A percentile compares a stretch with the other conserved stretches of the same genome.
phyloP scores from a whole-genome alignment of 768 basidiomycete genomes.

The Mycena rebaudengoi region DNA sequence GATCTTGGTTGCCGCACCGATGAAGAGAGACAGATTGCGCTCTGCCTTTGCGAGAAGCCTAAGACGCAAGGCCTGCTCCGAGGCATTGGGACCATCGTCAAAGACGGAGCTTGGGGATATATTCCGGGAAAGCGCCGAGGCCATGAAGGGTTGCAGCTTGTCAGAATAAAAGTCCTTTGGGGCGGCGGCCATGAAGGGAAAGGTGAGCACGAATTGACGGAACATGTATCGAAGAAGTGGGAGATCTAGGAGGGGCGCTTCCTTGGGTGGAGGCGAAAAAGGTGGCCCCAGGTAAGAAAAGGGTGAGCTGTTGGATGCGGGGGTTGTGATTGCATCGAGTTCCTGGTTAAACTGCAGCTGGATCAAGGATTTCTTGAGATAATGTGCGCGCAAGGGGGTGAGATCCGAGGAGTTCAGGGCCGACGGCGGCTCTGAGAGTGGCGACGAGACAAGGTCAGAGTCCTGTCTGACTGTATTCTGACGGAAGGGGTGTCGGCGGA shows the following conservation, averaged over 20 bases:
- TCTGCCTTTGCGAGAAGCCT: constrained; percentile 83
- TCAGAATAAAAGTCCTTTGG: constrained; percentile 92
- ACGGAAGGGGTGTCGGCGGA: neutral
- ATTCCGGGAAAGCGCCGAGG: constrained; percentile 82
- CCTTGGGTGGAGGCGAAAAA: constrained; percentile 76
- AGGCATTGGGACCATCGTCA: constrained; percentile 60
- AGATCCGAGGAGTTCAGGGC: constrained; percentile 46
- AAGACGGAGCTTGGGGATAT: constrained; percentile 68
- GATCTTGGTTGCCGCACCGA: constrained; percentile 85
- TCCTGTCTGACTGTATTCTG: neutral
- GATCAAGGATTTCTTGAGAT: constrained; percentile 96
- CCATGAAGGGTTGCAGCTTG: constrained; percentile 95
- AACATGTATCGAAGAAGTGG: constrained; percentile 92
- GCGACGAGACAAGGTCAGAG: constrained; percentile 15
- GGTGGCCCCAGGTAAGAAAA: constrained; percentile 91
- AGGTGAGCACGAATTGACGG: constrained; percentile 91
- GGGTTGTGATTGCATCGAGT: constrained; percentile 69
- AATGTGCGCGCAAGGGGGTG: constrained; percentile 93
- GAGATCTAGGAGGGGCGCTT: constrained; percentile 69
- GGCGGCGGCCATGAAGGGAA: constrained; percentile 92
- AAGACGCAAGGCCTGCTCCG: constrained; percentile 66
- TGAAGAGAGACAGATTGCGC: constrained; percentile 83
- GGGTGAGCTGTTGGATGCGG: constrained; percentile 61
- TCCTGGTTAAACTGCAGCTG: constrained; percentile 87
- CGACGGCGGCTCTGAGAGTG: constrained; percentile 13